Conservation (phyloP, 768 basidiomycete genomes). For the Leccinum imitatum region DNA sequence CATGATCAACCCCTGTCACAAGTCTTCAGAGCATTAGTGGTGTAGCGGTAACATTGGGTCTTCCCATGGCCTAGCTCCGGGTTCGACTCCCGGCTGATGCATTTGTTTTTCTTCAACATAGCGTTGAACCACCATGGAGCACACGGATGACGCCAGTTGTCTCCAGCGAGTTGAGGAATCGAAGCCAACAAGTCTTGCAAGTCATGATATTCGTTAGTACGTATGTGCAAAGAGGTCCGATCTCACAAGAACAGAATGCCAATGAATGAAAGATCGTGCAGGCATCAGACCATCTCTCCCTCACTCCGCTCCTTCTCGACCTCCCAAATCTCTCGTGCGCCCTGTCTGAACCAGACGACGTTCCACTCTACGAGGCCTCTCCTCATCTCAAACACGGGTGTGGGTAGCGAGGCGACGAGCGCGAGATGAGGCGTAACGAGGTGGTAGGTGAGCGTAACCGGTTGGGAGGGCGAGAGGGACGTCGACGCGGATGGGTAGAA, state of each 20-base stretch:
- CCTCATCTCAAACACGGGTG: slow-evolving; percentile 67
- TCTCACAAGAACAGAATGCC: not conserved
- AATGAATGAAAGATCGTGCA: not conserved
- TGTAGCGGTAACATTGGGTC: slow-evolving; percentile 88
- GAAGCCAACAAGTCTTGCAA: not conserved
- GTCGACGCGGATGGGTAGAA: slow-evolving; percentile 73
- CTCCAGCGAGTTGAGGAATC: not conserved
- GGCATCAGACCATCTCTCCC: slow-evolving; percentile 17
- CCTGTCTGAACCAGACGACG: slow-evolving; percentile 81
- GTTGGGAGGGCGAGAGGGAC: slow-evolving; percentile 53
- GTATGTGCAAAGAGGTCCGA: not conserved
- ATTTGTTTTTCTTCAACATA: slow-evolving; percentile 11
- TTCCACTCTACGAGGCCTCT: slow-evolving; percentile 84
- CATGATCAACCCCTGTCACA: not conserved
- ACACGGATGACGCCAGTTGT: not conserved
- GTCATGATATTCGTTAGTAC: slow-evolving; percentile 1
- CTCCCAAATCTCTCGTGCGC: slow-evolving; percentile 78
- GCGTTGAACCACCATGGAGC: too few species aligned
- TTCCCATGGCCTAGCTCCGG: slow-evolving; percentile 72
- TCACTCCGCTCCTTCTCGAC: slow-evolving; percentile 58
- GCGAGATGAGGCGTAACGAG: slow-evolving; percentile 72
- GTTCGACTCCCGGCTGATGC: slow-evolving; percentile 60
- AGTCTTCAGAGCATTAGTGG: slow-evolving; percentile 41
- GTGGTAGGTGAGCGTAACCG: slow-evolving; percentile 83
- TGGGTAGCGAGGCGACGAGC: slow-evolving; percentile 70